A percentile compares a stretch with the other conserved stretches of the same genome.
These are phyloP conservation scores for Madurella mycetomatis DNA, from an alignment of 2,329 filamentous ascomycete species.

Conservation along the genomic window DNA sequence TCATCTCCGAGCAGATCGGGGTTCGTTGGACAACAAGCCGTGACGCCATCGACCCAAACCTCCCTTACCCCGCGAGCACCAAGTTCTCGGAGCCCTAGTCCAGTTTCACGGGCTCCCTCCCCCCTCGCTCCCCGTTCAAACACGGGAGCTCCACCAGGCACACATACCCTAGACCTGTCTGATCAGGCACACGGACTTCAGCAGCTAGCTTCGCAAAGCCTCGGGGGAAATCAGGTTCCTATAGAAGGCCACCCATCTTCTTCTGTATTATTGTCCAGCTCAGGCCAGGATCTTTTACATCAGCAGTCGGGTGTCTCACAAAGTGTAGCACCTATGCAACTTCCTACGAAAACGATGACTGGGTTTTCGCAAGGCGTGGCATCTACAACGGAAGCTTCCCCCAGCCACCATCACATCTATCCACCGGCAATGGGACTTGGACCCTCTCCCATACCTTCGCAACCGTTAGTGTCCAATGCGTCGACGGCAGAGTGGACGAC, in stretches of 20 bases:
- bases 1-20: background rate
- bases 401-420: background rate
- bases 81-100: slow-evolving; percentile 6
- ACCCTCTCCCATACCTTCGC: background rate
- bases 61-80: slow-evolving; percentile 1
- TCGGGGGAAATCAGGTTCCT: background rate
- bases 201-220: background rate
- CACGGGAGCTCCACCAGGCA: background rate
- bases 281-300: no score
- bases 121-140: background rate
- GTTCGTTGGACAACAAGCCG: background rate
- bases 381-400: background rate
- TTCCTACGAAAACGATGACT: background rate
- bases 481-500: background rate
- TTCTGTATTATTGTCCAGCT: no score
- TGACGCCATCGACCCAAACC: slow-evolving; percentile 4
- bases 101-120: slow-evolving; percentile 12
- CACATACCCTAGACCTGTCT: background rate
- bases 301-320: no score
- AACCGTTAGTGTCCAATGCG: background rate
- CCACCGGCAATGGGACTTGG: background rate
- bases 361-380: background rate
- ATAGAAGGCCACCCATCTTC: no score
- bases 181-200: no score
- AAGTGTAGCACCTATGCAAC: background rate